phyloP scores from a whole-genome alignment of 2,329 filamentous ascomycete species.

The Trichoderma polysporum region DNA sequence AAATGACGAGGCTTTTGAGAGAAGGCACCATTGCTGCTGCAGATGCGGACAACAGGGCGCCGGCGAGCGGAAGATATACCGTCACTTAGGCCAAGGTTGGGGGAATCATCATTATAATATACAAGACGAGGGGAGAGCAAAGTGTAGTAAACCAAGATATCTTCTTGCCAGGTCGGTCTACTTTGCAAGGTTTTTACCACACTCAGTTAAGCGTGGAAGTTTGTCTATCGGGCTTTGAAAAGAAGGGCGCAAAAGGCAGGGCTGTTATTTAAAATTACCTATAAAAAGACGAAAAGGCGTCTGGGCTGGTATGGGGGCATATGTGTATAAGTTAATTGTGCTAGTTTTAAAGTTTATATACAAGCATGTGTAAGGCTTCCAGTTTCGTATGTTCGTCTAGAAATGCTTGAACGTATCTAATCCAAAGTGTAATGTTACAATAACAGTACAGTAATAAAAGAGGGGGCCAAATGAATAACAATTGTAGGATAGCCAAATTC shows the following conservation, averaged over 20 bases:
- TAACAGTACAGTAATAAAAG: not conserved
- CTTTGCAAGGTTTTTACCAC: not conserved
- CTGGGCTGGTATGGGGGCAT: not conserved
- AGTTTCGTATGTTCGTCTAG: not conserved
- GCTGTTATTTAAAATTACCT: not conserved
- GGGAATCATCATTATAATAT: not conserved
- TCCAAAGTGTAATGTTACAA: not conserved
- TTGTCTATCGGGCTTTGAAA: not conserved
- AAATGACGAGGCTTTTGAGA: slow-evolving; percentile 82
- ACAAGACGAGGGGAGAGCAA: not conserved
- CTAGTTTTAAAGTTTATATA: not conserved
- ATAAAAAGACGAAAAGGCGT: not conserved
- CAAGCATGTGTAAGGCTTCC: not conserved
- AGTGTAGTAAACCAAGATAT: not conserved
- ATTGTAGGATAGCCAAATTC: not conserved
- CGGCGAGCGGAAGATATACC: slow-evolving; percentile 79
- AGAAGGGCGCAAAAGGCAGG: not conserved
- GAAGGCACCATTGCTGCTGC: slow-evolving; percentile 89
- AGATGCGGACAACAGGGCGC: slow-evolving; percentile 78
- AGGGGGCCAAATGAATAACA: not conserved
- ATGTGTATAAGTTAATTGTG: not conserved
- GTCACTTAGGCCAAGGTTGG: slow-evolving; percentile 59
- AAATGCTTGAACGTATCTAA: not conserved
- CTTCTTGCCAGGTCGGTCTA: not conserved
- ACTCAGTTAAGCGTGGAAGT: not conserved